These are phyloP conservation scores for Leishmania guyanensis DNA, from an alignment of 208 protist species.

Conservation along the genomic window DNA sequence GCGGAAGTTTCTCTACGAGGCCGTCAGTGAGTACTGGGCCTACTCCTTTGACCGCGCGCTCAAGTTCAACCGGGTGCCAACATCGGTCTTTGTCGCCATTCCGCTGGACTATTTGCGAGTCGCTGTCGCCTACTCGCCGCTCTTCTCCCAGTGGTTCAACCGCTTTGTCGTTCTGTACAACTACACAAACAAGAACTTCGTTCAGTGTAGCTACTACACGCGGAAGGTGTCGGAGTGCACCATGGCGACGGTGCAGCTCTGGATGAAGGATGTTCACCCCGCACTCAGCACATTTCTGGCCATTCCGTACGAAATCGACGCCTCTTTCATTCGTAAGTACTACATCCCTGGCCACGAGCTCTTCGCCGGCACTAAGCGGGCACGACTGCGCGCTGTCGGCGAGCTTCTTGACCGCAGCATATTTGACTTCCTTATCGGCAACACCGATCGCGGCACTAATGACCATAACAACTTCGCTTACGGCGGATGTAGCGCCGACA, in stretches of 20 bases:
- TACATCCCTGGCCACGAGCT: conserved; percentile 61
- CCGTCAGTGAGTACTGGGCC: conserved; percentile 71
- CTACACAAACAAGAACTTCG: conserved; percentile 61
- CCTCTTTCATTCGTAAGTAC: conserved; percentile 65
- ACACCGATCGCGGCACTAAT: conserved; percentile 82
- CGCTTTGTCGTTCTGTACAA: conserved; percentile 70
- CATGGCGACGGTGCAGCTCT: conserved; percentile 76
- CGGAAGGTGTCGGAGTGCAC: conserved; percentile 37
- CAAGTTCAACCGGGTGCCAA: conserved; percentile 71
- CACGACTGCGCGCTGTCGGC: conserved; percentile 66
- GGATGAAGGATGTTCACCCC: conserved; percentile 86
- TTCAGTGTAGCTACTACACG: conserved; percentile 44
- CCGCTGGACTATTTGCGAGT: conserved; percentile 76
- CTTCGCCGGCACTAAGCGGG: conserved; percentile 50
- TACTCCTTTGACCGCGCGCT: conserved; percentile 69
- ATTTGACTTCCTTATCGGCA: conserved; percentile 87
- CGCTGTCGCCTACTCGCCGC: conserved; percentile 63
- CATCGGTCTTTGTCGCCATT: conserved; percentile 55
- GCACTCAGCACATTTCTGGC: conserved; percentile 70
- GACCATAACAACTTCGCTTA: conserved; percentile 91
- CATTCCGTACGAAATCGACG: conserved; percentile 64
- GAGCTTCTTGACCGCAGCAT: conserved; percentile 80
- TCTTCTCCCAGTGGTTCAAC: conserved; percentile 83
- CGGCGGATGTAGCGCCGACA: conserved; percentile 71
- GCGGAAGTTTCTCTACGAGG: conserved; percentile 81